phyloP scores from a whole-genome alignment of 2,329 filamentous ascomycete species.

The Colletotrichum coccodes region DNA sequence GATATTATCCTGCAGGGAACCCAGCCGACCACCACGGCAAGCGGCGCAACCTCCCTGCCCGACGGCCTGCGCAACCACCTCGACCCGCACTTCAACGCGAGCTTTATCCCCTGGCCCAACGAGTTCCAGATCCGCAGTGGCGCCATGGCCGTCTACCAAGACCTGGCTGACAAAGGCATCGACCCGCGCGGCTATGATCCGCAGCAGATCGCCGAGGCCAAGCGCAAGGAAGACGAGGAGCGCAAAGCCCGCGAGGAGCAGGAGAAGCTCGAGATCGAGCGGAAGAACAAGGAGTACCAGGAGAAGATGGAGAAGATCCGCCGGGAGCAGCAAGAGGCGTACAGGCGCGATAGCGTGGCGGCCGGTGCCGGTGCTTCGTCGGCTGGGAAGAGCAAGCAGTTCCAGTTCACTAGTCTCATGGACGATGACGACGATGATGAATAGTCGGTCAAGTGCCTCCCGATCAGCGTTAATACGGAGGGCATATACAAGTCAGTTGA shows the following conservation, averaged over 20 bases:
- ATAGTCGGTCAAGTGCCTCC: constrained; percentile 4
- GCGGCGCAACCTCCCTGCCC: constrained; percentile 55
- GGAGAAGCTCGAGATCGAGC: constrained; percentile 55
- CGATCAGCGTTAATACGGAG: too few relatives aligned
- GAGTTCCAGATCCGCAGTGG: constrained; percentile 77
- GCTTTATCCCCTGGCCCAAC: constrained; percentile 83
- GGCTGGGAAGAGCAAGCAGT: constrained; percentile 59
- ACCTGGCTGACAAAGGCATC: constrained; percentile 69
- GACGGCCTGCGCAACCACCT: constrained; percentile 59
- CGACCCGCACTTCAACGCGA: constrained; percentile 64
- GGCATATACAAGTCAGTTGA: too few relatives aligned
- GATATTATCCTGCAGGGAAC: constrained; percentile 36
- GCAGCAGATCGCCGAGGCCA: constrained; percentile 61
- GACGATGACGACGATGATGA: constrained; percentile 61
- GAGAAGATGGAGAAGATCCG: constrained; percentile 51
- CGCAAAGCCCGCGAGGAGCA: constrained; percentile 45
- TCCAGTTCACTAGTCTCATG: constrained; percentile 64
- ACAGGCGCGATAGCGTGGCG: constrained; percentile 36
- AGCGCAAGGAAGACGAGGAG: constrained; percentile 61
- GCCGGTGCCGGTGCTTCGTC: constrained; percentile 36
- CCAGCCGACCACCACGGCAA: constrained; percentile 44
- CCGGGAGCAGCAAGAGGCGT: constrained; percentile 53
- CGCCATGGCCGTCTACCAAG: constrained; percentile 72
- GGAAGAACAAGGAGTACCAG: constrained; percentile 50
- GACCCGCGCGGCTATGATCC: constrained; percentile 71